Conservation (phyloP, 2,329 filamentous ascomycete species). For the Purpureocillium takamizusanense region DNA sequence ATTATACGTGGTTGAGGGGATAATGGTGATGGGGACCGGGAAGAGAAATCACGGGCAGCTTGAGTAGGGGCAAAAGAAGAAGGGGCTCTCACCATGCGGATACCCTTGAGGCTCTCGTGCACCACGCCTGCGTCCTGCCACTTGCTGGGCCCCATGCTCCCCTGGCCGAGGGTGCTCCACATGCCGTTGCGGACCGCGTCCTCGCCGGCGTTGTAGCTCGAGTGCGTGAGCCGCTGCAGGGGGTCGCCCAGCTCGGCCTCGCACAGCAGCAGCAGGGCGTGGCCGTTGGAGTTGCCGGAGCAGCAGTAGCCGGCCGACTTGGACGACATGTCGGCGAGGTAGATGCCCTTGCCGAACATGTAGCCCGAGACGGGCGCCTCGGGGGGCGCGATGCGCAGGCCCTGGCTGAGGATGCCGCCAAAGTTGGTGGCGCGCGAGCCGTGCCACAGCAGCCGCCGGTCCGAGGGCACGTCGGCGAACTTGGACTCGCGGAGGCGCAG, state of each 20-base stretch:
- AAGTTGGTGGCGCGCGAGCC: slow-evolving; percentile 78
- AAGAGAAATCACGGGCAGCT: no score
- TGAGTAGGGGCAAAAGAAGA: no score
- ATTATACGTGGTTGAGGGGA: no score
- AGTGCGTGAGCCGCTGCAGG: slow-evolving; percentile 51
- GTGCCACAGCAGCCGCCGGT: slow-evolving; percentile 79
- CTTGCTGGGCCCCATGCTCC: slow-evolving; percentile 48
- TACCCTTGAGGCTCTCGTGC: slow-evolving; percentile 54
- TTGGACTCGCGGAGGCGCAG: slow-evolving; percentile 54
- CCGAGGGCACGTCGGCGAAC: slow-evolving; percentile 44
- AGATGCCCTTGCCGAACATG: slow-evolving; percentile 89
- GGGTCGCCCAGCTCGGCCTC: slow-evolving; percentile 70
- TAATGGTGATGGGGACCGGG: background rate
- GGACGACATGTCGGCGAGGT: slow-evolving; percentile 75
- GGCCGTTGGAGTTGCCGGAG: slow-evolving; percentile 50
- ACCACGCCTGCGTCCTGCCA: slow-evolving; percentile 72
- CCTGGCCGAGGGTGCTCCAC: slow-evolving; percentile 63
- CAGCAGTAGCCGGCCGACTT: slow-evolving; percentile 77
- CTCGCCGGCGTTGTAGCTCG: slow-evolving; percentile 55
- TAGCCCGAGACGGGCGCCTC: slow-evolving; percentile 73
- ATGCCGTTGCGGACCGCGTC: slow-evolving; percentile 51
- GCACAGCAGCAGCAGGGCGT: slow-evolving; percentile 70
- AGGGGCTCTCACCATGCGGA: slow-evolving; percentile 54
- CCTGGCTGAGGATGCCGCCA: slow-evolving; percentile 78
- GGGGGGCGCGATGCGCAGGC: slow-evolving; percentile 79